These are phyloP conservation scores for Sisymbrium altissimum DNA, from an alignment of 345 rosid genomes.

Conservation along the genomic window DNA sequence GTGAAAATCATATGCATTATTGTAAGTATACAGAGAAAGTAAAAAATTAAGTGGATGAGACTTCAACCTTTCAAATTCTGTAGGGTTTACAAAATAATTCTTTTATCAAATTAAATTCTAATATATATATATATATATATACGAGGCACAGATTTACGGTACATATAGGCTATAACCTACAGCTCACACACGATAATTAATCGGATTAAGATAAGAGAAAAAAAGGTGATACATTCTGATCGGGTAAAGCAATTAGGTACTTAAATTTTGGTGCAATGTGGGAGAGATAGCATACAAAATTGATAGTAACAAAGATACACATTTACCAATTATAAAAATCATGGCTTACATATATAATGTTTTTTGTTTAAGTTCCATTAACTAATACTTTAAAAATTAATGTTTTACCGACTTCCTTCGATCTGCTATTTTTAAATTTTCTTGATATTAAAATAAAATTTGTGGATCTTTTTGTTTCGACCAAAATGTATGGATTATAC, in stretches of 20 bases:
- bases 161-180: not conserved
- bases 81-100: too few species aligned
- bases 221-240: not conserved
- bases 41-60: not conserved
- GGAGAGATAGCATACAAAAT: constrained; percentile 20
- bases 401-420: constrained; percentile 6
- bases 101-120: too few species aligned
- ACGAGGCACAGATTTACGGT: not conserved
- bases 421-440: not conserved
- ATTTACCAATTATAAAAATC: constrained; percentile 16
- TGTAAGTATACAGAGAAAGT: not conserved
- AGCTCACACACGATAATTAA: not conserved
- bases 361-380: not conserved
- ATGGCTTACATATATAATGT: too few species aligned
- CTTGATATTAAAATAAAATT: not conserved
- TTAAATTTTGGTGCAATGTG: constrained; percentile 24
- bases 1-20: not conserved
- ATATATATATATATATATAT: too few species aligned
- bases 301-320: constrained; percentile 24
- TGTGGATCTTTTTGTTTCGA: not conserved
- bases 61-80: not conserved
- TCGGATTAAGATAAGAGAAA: not conserved
- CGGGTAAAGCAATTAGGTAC: constrained; percentile 23
- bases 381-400: not conserved
- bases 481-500: not conserved